These are phyloP conservation scores for Coriolopsis trogii DNA, from an alignment of 1,284 basidiomycete genomes.

Conservation along the genomic window DNA sequence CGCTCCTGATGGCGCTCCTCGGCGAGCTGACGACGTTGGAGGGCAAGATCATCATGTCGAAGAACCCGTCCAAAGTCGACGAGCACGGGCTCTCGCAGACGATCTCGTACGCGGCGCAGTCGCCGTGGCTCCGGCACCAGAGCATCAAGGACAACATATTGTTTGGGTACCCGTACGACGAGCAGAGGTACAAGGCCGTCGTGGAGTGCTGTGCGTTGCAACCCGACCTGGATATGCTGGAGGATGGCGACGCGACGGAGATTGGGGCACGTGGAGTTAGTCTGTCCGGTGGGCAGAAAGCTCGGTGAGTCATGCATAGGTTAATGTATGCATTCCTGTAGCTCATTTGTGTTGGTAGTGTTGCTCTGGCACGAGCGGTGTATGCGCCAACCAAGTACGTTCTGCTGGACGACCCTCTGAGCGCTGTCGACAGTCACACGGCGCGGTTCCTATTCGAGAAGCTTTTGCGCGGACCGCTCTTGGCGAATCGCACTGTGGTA, in stretches of 20 bases:
- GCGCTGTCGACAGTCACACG: conserved; percentile 77
- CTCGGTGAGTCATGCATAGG: conserved; percentile 39
- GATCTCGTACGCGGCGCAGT: conserved; percentile 84
- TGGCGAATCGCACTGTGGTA: conserved; percentile 71
- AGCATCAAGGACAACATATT: conserved; percentile 74
- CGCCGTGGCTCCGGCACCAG: conserved; percentile 80
- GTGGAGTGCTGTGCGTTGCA: conserved; percentile 73
- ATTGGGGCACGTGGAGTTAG: conserved; percentile 53
- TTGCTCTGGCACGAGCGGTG: conserved; percentile 70
- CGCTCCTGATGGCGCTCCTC: conserved; percentile 69
- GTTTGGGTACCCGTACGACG: conserved; percentile 69
- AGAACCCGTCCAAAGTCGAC: conserved; percentile 61
- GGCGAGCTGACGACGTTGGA: conserved; percentile 63
- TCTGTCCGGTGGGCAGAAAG: conserved; percentile 69
- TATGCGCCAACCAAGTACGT: conserved; percentile 69
- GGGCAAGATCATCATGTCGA: conserved; percentile 63
- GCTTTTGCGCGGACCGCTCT: conserved; percentile 63
- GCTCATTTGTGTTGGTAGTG: conserved; percentile 37
- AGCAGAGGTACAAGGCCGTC: conserved; percentile 66
- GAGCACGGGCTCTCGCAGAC: conserved; percentile 68
- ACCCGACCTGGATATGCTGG: conserved; percentile 58
- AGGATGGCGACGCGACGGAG: conserved; percentile 44
- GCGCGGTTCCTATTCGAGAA: conserved; percentile 68
- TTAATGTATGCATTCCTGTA: neutral
- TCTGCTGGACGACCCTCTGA: conserved; percentile 72